Conservation (phyloP, 2,329 filamentous ascomycete genomes). For the Penicillium janthinellum region DNA sequence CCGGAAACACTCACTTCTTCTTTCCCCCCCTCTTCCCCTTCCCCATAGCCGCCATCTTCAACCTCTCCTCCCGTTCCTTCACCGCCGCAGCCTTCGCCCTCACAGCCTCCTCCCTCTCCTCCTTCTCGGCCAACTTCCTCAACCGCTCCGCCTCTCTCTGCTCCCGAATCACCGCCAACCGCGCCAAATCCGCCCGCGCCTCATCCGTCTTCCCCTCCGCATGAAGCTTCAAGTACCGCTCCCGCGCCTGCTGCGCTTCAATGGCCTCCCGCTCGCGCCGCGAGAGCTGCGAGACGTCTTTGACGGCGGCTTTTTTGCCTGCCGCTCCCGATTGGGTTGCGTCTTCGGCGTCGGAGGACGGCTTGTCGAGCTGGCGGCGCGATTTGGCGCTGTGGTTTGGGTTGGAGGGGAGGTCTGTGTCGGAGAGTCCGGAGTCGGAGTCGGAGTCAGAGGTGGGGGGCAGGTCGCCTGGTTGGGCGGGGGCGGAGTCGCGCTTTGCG, state of each 20-base stretch:
- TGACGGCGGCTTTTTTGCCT: slow-evolving; percentile 38
- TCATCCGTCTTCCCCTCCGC: slow-evolving; percentile 96
- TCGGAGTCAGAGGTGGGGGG: slow-evolving; percentile 63
- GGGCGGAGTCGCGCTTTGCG: slow-evolving; percentile 69
- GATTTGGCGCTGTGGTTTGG: slow-evolving; percentile 77
- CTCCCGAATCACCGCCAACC: slow-evolving; percentile 79
- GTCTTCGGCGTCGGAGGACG: slow-evolving; percentile 59
- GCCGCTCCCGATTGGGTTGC: neutral
- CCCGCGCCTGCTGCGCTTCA: slow-evolving; percentile 84
- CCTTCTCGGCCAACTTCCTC: slow-evolving; percentile 75
- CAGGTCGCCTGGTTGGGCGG: slow-evolving; percentile 81
- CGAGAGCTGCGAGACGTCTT: slow-evolving; percentile 58
- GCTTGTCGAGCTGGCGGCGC: slow-evolving; percentile 69
- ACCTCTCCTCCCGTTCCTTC: slow-evolving; percentile 43
- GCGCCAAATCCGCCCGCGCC: slow-evolving; percentile 83
- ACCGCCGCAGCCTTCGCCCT: slow-evolving; percentile 33
- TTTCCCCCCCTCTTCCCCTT: slow-evolving; percentile 37
- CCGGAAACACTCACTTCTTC: slow-evolving; percentile 27
- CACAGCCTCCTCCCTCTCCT: slow-evolving; percentile 45
- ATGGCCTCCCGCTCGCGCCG: slow-evolving; percentile 74
- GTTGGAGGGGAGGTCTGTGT: slow-evolving; percentile 67
- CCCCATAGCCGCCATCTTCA: slow-evolving; percentile 43
- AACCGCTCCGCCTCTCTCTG: slow-evolving; percentile 82
- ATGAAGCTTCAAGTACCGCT: slow-evolving; percentile 88
- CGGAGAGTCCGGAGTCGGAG: slow-evolving; percentile 53